Base-by-base conservation (phyloP, 73 alveolate species). In the Symbiodinium pilosum region DNA sequence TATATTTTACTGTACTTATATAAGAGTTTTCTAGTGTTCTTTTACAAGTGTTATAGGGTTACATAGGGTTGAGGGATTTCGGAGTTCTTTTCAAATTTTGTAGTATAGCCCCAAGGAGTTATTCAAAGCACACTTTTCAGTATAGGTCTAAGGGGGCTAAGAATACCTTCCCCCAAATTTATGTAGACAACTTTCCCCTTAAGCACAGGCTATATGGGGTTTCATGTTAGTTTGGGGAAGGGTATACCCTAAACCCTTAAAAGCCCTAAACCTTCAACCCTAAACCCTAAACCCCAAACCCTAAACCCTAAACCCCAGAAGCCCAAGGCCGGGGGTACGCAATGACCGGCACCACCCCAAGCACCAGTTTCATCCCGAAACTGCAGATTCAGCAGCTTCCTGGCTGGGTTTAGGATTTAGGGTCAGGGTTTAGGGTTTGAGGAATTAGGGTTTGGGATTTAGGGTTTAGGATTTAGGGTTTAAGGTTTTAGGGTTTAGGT, bases 321-420 rank as follows among this genome's bases (percentile, higher is more conserved):
- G 77, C 77, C 36, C 38, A 36, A n/a, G n/a, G n/a, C n/a, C n/a
- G 77, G 77, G 77, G 7, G 21, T 28, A 64, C 77, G 77, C 77
- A 64, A 64, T 64, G 77, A 64, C 77, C 77, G 77, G 77, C 77
- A 36, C 77, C 77, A 64, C 77, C 77, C 77, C 77, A 26, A 64
- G 11, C 77, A 64, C 77, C 32, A 21, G 36, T 1, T 64, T 64
- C 77, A 64, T 64, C 40, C 77, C 77, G 77, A 64, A 64, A 36
- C 32, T 64, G 38, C 36, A 18, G 38, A 64, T 64, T 0, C 30
- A 64, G 41, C 77, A 64, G 77, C 77, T 21, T 32, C 77, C 59
- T 14, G 59, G 14, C 59, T 47, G 59, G 6, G 59, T 6, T 9
- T 47, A 47, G 59, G 59, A 14, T 47, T 47, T 47, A 6, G 59